Base-by-base conservation (phyloP, 345 rosid genomes). In the Eutrema heterophyllum region DNA sequence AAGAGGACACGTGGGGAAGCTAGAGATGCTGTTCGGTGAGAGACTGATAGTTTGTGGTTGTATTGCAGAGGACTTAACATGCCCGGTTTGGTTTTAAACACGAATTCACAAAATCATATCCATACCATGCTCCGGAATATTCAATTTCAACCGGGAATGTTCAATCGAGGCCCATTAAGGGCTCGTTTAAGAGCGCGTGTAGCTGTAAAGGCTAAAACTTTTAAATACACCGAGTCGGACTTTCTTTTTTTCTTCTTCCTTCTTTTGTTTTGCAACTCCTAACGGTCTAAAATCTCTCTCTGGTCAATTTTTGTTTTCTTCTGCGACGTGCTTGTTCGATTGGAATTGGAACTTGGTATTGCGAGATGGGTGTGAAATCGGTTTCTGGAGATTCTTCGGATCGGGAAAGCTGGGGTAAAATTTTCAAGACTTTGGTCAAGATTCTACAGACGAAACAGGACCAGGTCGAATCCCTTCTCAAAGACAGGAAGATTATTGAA, bases 401-500 rank as follows among this genome's bases (percentile, higher is more conserved):
- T 33, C 78, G 88, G 30, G 54, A 58, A 81, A 89, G 84, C 57
- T 85, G 97, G 96, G 86, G 77, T 45, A 82, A 57, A 45, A 74
- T 92, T 9, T 86, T 87, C 58, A 62, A 84, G 39, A 72, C 78
- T 21, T 43, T 89, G 62, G 83, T 89, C 26, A 76, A 87, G 64
- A 74, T 86, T 49, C 40, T 96, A 30, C 80, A 79, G 44, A 68
- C 81, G 52, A 91, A 86, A 68, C 91, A 92, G 69, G 80, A 84
- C 35, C 93, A 89, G 88, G 86, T 90, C 26, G 77, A 80, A 43
- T 74, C 85, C 16, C 85, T 90, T 26, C 73, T 84, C 46, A 61
- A 78, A 75, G 89, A 92, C 61, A 83, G 88, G 82, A 86, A 83
- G 66, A 44, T 81, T 21, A 79, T 90, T 6, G 89, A 84, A 82